A percentile compares a stretch with the other conserved stretches of the same genome.
Evolutionary conservation across 2,329 filamentous ascomycete genomes (phyloP).

Genomic region (Paraphaeosphaeria sporulosa): DNA sequence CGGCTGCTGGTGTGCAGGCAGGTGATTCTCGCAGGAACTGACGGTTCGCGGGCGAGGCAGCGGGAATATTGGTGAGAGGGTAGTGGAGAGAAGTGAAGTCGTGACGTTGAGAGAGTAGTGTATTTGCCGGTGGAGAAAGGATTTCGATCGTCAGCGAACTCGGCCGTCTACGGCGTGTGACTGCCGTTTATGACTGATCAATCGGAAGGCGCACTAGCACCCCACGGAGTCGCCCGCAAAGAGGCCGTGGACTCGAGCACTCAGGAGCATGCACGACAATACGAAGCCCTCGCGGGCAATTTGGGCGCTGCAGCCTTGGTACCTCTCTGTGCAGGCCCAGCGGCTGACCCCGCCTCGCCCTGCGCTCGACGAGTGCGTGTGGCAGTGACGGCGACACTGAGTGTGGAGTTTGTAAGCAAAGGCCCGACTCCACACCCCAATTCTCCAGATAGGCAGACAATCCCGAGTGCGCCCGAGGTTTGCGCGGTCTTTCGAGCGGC

Average conservation of each 20-base stretch:
- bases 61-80: neutral
- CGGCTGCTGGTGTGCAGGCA: neutral
- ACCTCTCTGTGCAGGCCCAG: conserved; percentile 2
- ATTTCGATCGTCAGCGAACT: conserved; percentile 6
- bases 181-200: conserved; percentile 1
- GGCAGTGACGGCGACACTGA: neutral
- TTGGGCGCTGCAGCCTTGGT: neutral
- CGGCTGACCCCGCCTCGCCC: conserved; percentile 5
- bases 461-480: conserved; percentile 4
- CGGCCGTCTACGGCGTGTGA: conserved; percentile 10
- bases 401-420: conserved; percentile 5
- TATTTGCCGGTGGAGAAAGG: conserved; percentile 17
- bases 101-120: conserved; percentile 21
- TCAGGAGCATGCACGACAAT: neutral
- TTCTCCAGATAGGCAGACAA: conserved; percentile 1
- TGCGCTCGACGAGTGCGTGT: neutral
- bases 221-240: no score
- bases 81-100: neutral
- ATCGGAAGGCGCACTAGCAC: conserved; percentile 2
- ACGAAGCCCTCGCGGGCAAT: neutral
- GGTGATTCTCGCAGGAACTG: neutral
- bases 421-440: neutral
- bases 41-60: neutral
- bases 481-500: neutral
- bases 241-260: no score